Evolutionary conservation across 768 basidiomycete species (phyloP).

Genomic region (Tricholoma flavovirens): DNA sequence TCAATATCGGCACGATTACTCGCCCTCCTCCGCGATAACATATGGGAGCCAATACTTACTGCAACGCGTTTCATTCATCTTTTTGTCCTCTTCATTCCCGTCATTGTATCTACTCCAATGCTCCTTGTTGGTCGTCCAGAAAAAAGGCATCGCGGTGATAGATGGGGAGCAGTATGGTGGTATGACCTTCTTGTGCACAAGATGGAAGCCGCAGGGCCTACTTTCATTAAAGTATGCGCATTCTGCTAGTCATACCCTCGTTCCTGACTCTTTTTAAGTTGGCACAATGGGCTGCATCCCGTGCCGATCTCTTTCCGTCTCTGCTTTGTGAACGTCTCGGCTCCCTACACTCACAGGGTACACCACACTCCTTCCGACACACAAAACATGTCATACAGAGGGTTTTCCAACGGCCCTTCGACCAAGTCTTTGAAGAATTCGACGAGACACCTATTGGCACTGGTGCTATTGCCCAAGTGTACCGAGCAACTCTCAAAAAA

Average conservation of each 20-base stretch:
- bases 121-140: constrained; percentile 61
- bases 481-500: constrained; percentile 78
- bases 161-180: constrained; percentile 98
- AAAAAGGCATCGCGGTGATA: constrained; percentile 57
- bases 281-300: constrained; percentile 97
- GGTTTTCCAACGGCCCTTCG: constrained; percentile 79
- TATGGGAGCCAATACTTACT: constrained; percentile 86
- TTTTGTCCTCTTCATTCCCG: constrained; percentile 79
- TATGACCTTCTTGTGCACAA: constrained; percentile 80
- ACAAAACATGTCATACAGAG: constrained; percentile 77
- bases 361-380: constrained; percentile 72
- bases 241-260: background rate
- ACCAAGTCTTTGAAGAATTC: constrained; percentile 89
- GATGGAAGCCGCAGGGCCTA: constrained; percentile 95
- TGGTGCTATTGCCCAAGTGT: constrained; percentile 98
- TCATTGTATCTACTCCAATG: constrained; percentile 80
- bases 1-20: constrained; percentile 40
- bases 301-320: constrained; percentile 89
- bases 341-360: constrained; percentile 82
- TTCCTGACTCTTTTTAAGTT: constrained; percentile 44
- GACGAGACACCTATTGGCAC: constrained; percentile 87
- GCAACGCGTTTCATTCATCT: constrained; percentile 79
- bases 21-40: constrained; percentile 43
- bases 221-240: constrained; percentile 87
- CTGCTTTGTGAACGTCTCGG: constrained; percentile 81